phyloP scores from a whole-genome alignment of 768 basidiomycete genomes.

The Mycena albidolilacea region DNA sequence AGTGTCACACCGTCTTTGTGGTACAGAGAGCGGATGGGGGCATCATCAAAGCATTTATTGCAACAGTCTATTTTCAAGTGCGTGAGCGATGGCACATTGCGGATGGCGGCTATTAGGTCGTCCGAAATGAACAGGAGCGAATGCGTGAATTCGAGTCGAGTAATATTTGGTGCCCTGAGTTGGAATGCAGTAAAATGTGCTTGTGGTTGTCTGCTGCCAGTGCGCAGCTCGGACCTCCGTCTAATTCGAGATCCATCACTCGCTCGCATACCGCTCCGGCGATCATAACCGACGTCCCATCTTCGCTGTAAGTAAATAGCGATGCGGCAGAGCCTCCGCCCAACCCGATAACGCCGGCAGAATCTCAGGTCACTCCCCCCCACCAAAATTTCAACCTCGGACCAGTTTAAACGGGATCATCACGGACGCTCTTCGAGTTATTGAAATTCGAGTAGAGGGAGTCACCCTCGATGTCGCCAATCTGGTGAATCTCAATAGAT shows the following conservation, averaged over 20 bases:
- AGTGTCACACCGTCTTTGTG: background rate
- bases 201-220: conserved; percentile 13
- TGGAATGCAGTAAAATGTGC: conserved; percentile 13
- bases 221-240: conserved; percentile 12
- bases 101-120: background rate
- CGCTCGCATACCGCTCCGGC: conserved; percentile 12
- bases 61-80: background rate
- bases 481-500: conserved; percentile 14
- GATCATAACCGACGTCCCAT: conserved; percentile 14
- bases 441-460: conserved; percentile 14
- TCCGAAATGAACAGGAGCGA: conserved; percentile 4
- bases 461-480: conserved; percentile 9
- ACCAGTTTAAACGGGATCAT: conserved; percentile 12
- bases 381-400: conserved; percentile 11
- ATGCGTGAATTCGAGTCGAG: conserved; percentile 4
- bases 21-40: background rate
- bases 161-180: conserved; percentile 13
- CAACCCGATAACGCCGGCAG: conserved; percentile 10
- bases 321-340: conserved; percentile 7
- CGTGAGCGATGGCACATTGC: background rate
- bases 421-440: conserved; percentile 8
- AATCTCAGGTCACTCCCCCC: conserved; percentile 13
- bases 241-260: background rate
- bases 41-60: background rate
- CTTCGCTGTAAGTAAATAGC: conserved; percentile 11